Conservation (phyloP, 2,329 filamentous ascomycete genomes). For the Fusarium sulawesiense region DNA sequence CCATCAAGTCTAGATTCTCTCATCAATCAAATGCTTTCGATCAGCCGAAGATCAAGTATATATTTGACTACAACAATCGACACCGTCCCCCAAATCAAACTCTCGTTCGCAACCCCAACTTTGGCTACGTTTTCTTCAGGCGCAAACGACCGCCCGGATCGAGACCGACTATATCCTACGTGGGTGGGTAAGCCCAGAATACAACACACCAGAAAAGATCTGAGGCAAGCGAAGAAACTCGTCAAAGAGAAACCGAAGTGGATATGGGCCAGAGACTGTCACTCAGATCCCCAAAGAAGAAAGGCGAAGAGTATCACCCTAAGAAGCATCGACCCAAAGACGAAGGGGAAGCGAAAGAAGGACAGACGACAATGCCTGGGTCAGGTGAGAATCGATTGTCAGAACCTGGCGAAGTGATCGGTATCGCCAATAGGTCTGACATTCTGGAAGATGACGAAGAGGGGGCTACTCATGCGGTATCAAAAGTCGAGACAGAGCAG, state of each 20-base stretch:
- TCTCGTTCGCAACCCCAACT: slow-evolving; percentile 15
- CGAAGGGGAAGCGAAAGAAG: neutral
- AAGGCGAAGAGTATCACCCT: neutral
- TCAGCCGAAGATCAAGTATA: slow-evolving; percentile 22
- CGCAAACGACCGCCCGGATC: slow-evolving; percentile 1
- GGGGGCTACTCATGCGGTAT: neutral
- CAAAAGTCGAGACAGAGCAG: neutral
- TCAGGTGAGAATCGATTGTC: neutral
- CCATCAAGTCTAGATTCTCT: neutral
- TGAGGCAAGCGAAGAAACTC: neutral
- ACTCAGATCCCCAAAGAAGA: neutral
- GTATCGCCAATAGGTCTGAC: neutral
- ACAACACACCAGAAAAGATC: neutral
- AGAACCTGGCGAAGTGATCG: neutral
- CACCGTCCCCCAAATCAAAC: slow-evolving; percentile 23
- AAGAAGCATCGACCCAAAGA: neutral
- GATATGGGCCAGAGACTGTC: neutral
- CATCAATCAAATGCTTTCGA: neutral
- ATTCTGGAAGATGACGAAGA: neutral
- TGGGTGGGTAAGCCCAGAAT: slow-evolving; percentile 14
- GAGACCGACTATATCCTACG: slow-evolving; percentile 7
- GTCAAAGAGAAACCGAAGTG: neutral
- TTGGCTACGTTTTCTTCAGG: neutral
- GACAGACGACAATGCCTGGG: neutral
- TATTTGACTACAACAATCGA: slow-evolving; percentile 2